A percentile compares a stretch with the other conserved stretches of the same genome.
Evolutionary conservation across 495 filamentous ascomycete genomes (phyloP).

Genomic region (Penicillium pancosmium): DNA sequence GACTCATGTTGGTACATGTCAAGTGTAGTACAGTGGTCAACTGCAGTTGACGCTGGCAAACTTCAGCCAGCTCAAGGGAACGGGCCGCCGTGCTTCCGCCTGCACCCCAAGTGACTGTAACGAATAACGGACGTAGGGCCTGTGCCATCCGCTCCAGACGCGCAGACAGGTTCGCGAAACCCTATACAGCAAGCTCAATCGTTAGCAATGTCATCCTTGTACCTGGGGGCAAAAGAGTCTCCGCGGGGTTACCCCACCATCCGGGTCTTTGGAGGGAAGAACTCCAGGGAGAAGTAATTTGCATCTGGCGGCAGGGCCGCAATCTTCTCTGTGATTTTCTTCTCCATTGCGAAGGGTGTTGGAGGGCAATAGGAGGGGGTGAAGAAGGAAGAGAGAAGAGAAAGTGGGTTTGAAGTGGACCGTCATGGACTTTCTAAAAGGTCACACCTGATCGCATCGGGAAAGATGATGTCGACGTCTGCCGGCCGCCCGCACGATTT

Average conservation of each 20-base stretch:
- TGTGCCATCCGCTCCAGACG: constrained; percentile 95
- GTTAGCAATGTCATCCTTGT: constrained; percentile 22
- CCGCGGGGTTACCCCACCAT: constrained; percentile 63
- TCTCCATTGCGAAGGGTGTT: constrained; percentile 45
- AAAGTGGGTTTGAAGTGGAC: constrained; percentile 32
- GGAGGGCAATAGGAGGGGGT: constrained; percentile 22
- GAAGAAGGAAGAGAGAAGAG: constrained; percentile 19
- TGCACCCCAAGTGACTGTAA: constrained; percentile 97
- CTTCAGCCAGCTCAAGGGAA: constrained; percentile 91
- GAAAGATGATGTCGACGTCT: constrained; percentile 25
- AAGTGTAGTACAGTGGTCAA: constrained; percentile 95
- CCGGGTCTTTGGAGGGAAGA: constrained; percentile 95
- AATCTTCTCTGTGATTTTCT: constrained; percentile 97
- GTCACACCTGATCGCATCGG: constrained; percentile 17
- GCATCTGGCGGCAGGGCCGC: constrained; percentile 79
- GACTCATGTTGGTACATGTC: constrained; percentile 97
- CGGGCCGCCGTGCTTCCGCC: constrained; percentile 88
- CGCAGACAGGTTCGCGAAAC: constrained; percentile 87
- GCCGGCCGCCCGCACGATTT: constrained; percentile 16
- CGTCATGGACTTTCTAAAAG: constrained; percentile 22
- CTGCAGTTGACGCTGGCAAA: constrained; percentile 88
- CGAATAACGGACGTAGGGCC: constrained; percentile 87
- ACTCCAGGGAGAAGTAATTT: constrained; percentile 95
- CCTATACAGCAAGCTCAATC: constrained; percentile 42
- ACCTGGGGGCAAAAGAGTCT: not conserved